A percentile compares a stretch with the other conserved stretches of the same genome.
These are phyloP conservation scores for Sugiyamaella marilandica DNA, from an alignment of 805 yeast genomes.

Conservation along the genomic window DNA sequence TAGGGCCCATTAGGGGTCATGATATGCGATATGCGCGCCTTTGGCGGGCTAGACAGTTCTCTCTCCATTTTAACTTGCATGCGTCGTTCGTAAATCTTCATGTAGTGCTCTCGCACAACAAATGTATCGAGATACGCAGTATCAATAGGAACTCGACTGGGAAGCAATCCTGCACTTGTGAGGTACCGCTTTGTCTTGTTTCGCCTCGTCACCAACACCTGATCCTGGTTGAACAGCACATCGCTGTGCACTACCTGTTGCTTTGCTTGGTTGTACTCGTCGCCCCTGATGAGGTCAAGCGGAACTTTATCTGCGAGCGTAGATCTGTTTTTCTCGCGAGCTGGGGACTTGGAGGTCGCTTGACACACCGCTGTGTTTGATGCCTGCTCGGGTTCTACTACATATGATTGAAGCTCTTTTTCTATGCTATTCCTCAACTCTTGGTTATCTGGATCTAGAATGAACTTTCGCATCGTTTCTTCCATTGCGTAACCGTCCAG, in stretches of 20 bases:
- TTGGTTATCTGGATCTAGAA: neutral
- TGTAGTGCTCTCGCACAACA: slow-evolving; percentile 10
- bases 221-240: neutral
- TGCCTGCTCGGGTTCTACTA: neutral
- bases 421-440: neutral
- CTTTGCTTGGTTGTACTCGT: slow-evolving; percentile 2
- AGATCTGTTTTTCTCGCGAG: neutral
- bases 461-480: slow-evolving; percentile 6
- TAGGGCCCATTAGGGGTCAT: slow-evolving; percentile 11
- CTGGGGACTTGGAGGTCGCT: neutral
- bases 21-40: slow-evolving; percentile 2
- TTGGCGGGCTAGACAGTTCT: slow-evolving; percentile 4
- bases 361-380: neutral
- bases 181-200: slow-evolving; percentile 5
- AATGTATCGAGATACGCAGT: slow-evolving; percentile 10
- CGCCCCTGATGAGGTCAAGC: neutral
- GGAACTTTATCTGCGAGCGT: neutral
- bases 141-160: slow-evolving; percentile 7
- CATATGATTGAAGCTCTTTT: neutral
- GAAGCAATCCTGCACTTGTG: neutral
- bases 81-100: neutral
- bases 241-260: neutral
- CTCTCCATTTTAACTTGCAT: neutral
- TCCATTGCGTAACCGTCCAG: slow-evolving; percentile 14
- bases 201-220: slow-evolving; percentile 5